A percentile compares a stretch with the other conserved stretches of the same genome.
These are phyloP conservation scores for Debaryomyces coudertii DNA, from an alignment of 1,139 yeast genomes.

Conservation along the genomic window DNA sequence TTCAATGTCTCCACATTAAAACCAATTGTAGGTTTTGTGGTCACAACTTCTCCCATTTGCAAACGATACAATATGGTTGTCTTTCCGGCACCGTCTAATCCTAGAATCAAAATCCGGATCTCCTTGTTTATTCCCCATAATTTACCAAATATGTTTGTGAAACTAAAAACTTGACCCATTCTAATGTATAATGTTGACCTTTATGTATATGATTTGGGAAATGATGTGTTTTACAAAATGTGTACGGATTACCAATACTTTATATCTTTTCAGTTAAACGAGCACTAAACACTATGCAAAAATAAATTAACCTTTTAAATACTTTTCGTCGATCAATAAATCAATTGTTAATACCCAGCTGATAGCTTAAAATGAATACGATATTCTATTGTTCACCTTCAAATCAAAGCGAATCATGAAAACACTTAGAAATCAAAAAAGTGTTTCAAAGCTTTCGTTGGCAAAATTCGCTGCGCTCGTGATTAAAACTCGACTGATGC, in stretches of 20 bases:
- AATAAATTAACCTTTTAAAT: neutral
- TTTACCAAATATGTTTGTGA: slow-evolving; percentile 71
- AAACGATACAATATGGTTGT: slow-evolving; percentile 91
- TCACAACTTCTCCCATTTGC: slow-evolving; percentile 92
- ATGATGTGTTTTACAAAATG: neutral
- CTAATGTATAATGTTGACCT: neutral
- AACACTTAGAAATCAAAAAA: slow-evolving; percentile 3
- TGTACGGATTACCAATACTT: neutral
- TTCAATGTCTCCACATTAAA: slow-evolving; percentile 94
- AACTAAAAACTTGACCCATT: slow-evolving; percentile 87
- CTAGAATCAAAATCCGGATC: slow-evolving; percentile 86
- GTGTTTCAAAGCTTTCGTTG: slow-evolving; percentile 7
- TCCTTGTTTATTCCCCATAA: slow-evolving; percentile 92
- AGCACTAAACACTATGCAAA: slow-evolving; percentile 2
- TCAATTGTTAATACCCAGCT: neutral
- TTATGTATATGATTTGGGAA: neutral
- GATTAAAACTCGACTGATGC: neutral
- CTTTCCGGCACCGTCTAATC: slow-evolving; percentile 97
- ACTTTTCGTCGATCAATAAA: neutral
- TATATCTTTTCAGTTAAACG: neutral
- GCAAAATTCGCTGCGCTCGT: slow-evolving; percentile 6
- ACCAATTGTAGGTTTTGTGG: slow-evolving; percentile 95
- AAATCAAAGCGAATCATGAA: neutral
- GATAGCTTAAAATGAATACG: neutral
- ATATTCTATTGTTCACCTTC: neutral